Conservation (phyloP, 2,329 filamentous ascomycete species). For the Colletotrichum tropicicola region DNA sequence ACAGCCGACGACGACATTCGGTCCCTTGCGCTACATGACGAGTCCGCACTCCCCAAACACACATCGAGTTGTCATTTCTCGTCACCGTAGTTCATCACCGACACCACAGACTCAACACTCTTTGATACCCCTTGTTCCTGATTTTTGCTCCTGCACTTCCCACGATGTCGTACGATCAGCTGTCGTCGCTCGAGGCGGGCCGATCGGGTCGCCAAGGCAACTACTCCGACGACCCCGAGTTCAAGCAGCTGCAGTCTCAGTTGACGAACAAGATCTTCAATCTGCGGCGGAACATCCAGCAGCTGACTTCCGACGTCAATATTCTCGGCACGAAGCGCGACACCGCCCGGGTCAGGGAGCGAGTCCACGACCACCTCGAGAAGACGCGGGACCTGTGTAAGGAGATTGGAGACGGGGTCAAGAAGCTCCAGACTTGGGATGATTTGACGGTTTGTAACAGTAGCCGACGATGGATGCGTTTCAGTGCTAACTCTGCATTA, state of each 20-base stretch:
- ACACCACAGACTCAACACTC: neutral
- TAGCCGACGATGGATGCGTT: neutral
- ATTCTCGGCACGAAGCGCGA: slow-evolving; percentile 91
- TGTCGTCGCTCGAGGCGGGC: slow-evolving; percentile 83
- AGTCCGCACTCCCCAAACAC: neutral
- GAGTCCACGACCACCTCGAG: slow-evolving; percentile 87
- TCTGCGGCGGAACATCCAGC: slow-evolving; percentile 86
- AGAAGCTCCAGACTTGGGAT: slow-evolving; percentile 88
- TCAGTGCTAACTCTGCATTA: slow-evolving; percentile 43
- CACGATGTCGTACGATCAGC: slow-evolving; percentile 89
- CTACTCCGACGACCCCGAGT: slow-evolving; percentile 93
- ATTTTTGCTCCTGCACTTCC: neutral
- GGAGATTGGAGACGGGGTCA: slow-evolving; percentile 91
- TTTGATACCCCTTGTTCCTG: neutral
- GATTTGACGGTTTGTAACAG: slow-evolving; percentile 74
- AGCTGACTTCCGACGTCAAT: slow-evolving; percentile 83
- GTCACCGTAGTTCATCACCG: neutral
- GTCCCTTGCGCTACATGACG: slow-evolving; percentile 2
- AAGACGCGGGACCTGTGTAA: slow-evolving; percentile 89
- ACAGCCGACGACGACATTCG: slow-evolving; percentile 28
- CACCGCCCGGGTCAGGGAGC: slow-evolving; percentile 88
- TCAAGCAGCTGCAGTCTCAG: slow-evolving; percentile 81
- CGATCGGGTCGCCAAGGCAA: slow-evolving; percentile 72
- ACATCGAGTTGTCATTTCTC: neutral
- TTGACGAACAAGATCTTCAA: slow-evolving; percentile 91